Conservation (phyloP, 495 filamentous ascomycete genomes). For the Hypomontagnella monticulosa region DNA sequence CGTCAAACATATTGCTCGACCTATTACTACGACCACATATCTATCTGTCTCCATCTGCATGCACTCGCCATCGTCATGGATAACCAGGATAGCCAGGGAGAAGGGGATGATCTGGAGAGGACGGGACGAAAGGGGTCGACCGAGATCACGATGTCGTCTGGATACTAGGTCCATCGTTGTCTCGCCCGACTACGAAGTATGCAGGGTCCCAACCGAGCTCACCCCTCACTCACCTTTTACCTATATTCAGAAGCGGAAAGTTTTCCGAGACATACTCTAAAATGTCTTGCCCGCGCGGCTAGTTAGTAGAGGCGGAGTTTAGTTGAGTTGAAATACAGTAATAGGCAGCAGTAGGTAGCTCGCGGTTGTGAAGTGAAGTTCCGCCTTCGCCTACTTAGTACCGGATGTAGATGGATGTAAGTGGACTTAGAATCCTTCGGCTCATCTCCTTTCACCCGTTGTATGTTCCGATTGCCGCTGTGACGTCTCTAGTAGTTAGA, state of each 20-base stretch:
- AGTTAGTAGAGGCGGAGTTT: constrained; percentile 1
- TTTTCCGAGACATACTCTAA: constrained; percentile 25
- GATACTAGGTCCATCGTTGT: constrained; percentile 4
- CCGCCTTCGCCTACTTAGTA: constrained; percentile 2
- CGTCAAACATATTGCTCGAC: neutral
- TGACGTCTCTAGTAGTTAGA: constrained; percentile 10
- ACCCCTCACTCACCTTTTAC: neutral
- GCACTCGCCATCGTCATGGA: neutral
- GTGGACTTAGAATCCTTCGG: constrained; percentile 22
- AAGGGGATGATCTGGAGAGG: constrained; percentile 6
- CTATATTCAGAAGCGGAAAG: constrained; percentile 23
- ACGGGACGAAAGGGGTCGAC: constrained; percentile 5
- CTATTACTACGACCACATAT: constrained; percentile 7
- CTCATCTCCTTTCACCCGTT: constrained; percentile 30
- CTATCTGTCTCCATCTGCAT: neutral
- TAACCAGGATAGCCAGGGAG: neutral
- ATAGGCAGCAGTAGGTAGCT: no score
- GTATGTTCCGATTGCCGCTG: constrained; percentile 10
- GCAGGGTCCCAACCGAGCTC: constrained; percentile 13
- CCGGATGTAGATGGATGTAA: neutral
- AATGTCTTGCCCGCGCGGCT: constrained; percentile 18
- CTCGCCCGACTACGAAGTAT: constrained; percentile 24
- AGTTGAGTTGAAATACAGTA: constrained; percentile 10
- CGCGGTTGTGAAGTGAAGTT: constrained; percentile 7
- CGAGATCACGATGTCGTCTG: constrained; percentile 9